Base-by-base conservation (phyloP, 306 rosid genomes). In the Trifolium repens region DNA sequence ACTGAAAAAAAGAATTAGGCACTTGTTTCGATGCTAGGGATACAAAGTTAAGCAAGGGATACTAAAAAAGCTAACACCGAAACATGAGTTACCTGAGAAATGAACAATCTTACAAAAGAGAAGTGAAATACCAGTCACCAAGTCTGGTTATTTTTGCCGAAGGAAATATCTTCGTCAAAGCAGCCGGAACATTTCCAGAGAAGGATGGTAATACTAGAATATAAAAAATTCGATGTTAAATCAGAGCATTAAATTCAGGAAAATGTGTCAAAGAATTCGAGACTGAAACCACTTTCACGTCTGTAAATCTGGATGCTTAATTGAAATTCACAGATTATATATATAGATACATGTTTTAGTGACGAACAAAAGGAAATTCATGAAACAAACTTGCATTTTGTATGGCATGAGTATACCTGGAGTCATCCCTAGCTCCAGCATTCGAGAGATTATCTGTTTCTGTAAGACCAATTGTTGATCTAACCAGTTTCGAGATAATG, bases 381-480 rank as follows among this genome's bases (percentile, higher is more conserved):
- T 16, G 22, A 57, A 55, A 57, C 34, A 61, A 55, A 71, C 50
- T 58, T 60, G 50, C 32, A 69, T 13, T 16, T 37, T 52, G 34
- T 54, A 43, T 34, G 37, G 24, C 32, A 43, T 39, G 59, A 26
- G 44, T 58, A 70, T 74, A 94, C 98, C 97, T 83, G 98, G 98
- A 73, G 98, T 91, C 98, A 94, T 94, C 82, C 98, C 98, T 59
- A 94, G 86, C 83, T 91, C 96, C 67, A 88, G 85, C 97, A 94
- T 91, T 72, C 93, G 89, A 61, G 90, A 79, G 62, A 94, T 53
- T 77, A 94, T 88, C 78, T 77, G 91, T 82, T 88, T 90, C 80
- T 91, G 97, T 76, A 94, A 86, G 79, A 64, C 65, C 86, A 91
- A 85, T 70, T 94, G 98, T 58, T 90, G 88, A 81, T 90, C 96